These are phyloP conservation scores for Periconia macrospinosa DNA, from an alignment of 2,329 filamentous ascomycete species.

Conservation along the genomic window DNA sequence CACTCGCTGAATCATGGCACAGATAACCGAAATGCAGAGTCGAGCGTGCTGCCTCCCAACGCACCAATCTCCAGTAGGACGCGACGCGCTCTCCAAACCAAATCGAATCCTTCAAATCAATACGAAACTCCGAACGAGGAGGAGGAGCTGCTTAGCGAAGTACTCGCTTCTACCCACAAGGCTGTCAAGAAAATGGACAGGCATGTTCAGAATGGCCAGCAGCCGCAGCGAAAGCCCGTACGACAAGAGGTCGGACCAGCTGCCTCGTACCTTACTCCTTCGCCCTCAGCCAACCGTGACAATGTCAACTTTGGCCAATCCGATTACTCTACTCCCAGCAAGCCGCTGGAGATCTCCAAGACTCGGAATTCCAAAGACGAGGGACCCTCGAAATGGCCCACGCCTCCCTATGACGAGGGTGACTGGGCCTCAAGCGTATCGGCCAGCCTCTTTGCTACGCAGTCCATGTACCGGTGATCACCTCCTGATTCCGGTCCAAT, in stretches of 20 bases:
- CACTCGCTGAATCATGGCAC: conserved; percentile 48
- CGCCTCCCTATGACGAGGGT: conserved; percentile 89
- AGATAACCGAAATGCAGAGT: conserved; percentile 63
- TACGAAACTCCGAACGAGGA: conserved; percentile 97
- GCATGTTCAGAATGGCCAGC: conserved; percentile 33
- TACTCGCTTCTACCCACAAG: conserved; percentile 73
- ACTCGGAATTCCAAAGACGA: conserved; percentile 47
- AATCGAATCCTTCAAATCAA: conserved; percentile 73
- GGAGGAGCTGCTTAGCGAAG: conserved; percentile 92
- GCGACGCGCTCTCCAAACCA: conserved; percentile 70
- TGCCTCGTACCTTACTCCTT: conserved; percentile 70
- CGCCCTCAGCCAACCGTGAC: conserved; percentile 81
- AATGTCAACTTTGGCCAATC: conserved; percentile 71
- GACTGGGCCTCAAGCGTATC: conserved; percentile 87
- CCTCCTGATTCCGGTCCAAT: conserved; percentile 8
- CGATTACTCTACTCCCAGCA: conserved; percentile 64
- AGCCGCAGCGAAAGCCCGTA: conserved; percentile 46
- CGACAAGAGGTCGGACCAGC: conserved; percentile 60
- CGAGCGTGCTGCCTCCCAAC: conserved; percentile 34
- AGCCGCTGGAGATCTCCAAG: conserved; percentile 67
- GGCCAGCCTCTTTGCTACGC: conserved; percentile 62
- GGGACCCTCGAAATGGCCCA: conserved; percentile 78
- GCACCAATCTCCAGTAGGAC: conserved; percentile 77
- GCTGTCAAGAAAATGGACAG: conserved; percentile 71
- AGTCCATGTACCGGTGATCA: conserved; percentile 40